Base-by-base conservation (phyloP, 768 basidiomycete species). In the Hericium coralloides region DNA sequence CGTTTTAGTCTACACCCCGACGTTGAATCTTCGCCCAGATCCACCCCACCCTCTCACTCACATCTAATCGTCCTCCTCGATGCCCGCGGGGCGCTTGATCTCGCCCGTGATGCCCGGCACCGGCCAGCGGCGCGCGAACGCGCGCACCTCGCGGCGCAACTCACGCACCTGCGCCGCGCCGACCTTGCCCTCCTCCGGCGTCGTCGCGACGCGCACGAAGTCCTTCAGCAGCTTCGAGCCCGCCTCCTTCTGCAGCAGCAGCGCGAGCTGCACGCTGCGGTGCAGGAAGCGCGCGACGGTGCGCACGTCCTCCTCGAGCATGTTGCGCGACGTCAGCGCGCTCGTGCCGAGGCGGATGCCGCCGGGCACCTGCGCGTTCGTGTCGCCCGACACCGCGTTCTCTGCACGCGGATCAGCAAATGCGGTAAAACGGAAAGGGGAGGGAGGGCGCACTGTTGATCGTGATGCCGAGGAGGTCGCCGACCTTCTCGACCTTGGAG, bases 401-500 rank as follows among this genome's bases (percentile, higher is more conserved):
- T 98, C 89, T 90, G 64, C 14, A 49, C 20, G 14, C 56, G 12
- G n/a, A 10, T 38, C 56, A 52, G 49, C 18, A 61, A 15, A 50
- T 17, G 52, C 22, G 2, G 41, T 17, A 39, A 38, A 4, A 23
- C 53, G 39, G 26, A 38, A 48, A 48, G n/a, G 2, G 14, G n/a
- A 23, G 50, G 37, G 2, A 31, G 50, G 22, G 73, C 88, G 64
- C 63, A 92, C 90, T 93, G 77, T 94, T 93, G 74, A 98, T 92
- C 36, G 95, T 98, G 70, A 98, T 97, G 58, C 92, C 92, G 71
- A 92, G 84, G 52, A 97, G 79, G 70, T 98, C 95, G 72, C 97
- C 97, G 64, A 99, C 83, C 79, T 97, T 98, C 79, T 98, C 95
- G 57, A 99, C 85, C 75, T 98, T 98, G 78, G 87, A 90, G 52